Conservation (phyloP, 2,329 filamentous ascomycete species). For the Fusarium austroafricanum region DNA sequence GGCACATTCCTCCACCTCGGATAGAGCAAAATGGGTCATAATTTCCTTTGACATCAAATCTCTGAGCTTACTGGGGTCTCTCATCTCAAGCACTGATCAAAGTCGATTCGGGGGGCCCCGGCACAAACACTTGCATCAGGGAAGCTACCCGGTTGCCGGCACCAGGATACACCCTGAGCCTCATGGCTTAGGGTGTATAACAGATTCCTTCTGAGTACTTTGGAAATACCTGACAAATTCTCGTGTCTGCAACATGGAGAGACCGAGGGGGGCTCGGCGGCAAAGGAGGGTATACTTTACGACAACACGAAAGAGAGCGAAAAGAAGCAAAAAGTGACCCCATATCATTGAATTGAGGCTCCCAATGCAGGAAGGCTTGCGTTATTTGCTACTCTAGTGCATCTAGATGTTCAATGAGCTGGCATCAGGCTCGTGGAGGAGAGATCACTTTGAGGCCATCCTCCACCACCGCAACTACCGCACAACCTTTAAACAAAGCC, state of each 20-base stretch:
- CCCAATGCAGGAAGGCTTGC: neutral
- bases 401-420: neutral
- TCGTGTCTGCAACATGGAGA: neutral
- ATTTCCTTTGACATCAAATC: slow-evolving; percentile 2
- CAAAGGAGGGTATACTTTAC: neutral
- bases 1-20: slow-evolving; percentile 19
- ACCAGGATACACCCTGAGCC: slow-evolving; percentile 16
- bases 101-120: slow-evolving; percentile 3
- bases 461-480: slow-evolving; percentile 16
- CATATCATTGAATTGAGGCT: neutral
- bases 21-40: slow-evolving; percentile 8
- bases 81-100: slow-evolving; percentile 10
- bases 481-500: slow-evolving; percentile 6
- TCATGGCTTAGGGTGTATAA: neutral
- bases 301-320: neutral
- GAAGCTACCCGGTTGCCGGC: slow-evolving; percentile 14
- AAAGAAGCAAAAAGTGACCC: neutral
- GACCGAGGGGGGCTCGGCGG: neutral
- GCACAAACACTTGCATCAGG: slow-evolving; percentile 27
- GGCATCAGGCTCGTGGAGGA: slow-evolving; percentile 13
- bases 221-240: neutral
- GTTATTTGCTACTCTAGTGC: neutral
- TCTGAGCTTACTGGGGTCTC: neutral
- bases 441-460: slow-evolving; percentile 17
- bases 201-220: slow-evolving; percentile 2